These are phyloP conservation scores for Pythium guiyangense DNA, from an alignment of 352 stramenopile species.

Conservation along the genomic window DNA sequence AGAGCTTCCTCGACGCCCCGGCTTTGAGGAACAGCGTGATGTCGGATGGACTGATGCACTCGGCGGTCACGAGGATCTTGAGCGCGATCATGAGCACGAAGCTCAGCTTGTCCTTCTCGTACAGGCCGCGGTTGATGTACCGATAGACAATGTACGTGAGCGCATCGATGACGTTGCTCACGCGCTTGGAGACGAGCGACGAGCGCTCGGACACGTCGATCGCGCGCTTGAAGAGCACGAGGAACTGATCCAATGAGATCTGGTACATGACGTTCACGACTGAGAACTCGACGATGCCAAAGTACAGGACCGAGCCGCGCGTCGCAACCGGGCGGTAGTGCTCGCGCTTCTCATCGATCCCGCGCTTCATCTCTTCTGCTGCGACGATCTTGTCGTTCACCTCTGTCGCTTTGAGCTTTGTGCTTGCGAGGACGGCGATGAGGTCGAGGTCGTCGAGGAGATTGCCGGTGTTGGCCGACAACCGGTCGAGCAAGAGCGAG, in stretches of 20 bases:
- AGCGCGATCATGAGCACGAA: constrained; percentile 68
- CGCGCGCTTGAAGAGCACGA: constrained; percentile 75
- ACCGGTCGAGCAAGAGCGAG: constrained; percentile 75
- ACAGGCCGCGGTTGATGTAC: constrained; percentile 73
- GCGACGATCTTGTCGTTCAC: constrained; percentile 90
- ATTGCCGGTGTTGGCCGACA: constrained; percentile 86
- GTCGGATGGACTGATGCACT: constrained; percentile 45
- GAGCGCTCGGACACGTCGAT: constrained; percentile 85
- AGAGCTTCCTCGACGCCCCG: constrained; percentile 54
- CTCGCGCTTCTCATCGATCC: constrained; percentile 90
- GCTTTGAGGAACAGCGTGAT: constrained; percentile 73
- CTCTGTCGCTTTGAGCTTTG: constrained; percentile 87
- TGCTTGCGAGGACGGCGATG: constrained; percentile 81
- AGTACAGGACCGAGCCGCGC: constrained; percentile 86
- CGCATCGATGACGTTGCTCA: constrained; percentile 83
- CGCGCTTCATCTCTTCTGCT: constrained; percentile 80
- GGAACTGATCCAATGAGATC: constrained; percentile 87
- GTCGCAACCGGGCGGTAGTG: constrained; percentile 89
- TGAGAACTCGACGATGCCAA: constrained; percentile 85
- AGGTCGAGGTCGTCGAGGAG: constrained; percentile 87
- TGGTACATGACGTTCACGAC: constrained; percentile 91
- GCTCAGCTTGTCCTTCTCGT: constrained; percentile 68
- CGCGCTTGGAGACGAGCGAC: constrained; percentile 75
- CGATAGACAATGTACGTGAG: constrained; percentile 82
- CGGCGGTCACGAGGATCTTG: constrained; percentile 71